phyloP scores from a whole-genome alignment of 768 basidiomycete genomes.

The Mycena amicta region DNA sequence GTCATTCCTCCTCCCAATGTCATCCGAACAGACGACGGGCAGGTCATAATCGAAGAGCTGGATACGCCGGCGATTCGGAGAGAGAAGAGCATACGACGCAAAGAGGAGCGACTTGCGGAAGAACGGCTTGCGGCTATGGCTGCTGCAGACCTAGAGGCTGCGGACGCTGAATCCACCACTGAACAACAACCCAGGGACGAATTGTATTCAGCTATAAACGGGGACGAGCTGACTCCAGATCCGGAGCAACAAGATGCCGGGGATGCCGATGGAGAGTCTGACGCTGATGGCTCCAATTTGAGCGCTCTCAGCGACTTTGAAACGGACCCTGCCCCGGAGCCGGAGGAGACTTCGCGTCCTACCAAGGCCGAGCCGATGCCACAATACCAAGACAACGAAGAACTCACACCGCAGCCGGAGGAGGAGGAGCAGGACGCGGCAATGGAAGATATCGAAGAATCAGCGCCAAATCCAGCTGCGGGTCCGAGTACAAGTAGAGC shows the following conservation, averaged over 20 bases:
- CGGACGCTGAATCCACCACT: slow-evolving; percentile 3
- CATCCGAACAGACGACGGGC: slow-evolving; percentile 42
- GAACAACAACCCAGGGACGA: background rate
- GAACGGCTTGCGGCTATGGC: background rate
- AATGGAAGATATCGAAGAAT: background rate
- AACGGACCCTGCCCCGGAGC: slow-evolving; percentile 21
- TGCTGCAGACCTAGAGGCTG: background rate
- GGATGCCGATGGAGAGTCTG: slow-evolving; percentile 19
- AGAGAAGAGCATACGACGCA: slow-evolving; percentile 54
- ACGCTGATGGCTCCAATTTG: slow-evolving; percentile 33
- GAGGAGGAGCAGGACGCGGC: background rate
- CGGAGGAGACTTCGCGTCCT: slow-evolving; percentile 5
- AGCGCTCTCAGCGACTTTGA: slow-evolving; percentile 50
- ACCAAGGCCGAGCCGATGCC: slow-evolving; percentile 13
- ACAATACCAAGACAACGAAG: background rate
- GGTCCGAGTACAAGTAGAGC: background rate
- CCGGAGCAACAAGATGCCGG: background rate
- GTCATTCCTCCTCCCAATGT: slow-evolving; percentile 26
- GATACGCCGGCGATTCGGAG: slow-evolving; percentile 72
- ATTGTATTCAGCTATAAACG: background rate
- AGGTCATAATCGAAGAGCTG: slow-evolving; percentile 67
- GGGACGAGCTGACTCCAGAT: background rate
- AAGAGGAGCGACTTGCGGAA: slow-evolving; percentile 32
- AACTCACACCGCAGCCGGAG: background rate
- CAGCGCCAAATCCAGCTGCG: background rate